Evolutionary conservation across 1,284 basidiomycete species (phyloP), one percentile per base, ranked within the genome.

Genomic region (Malassezia obtusa): DNA sequence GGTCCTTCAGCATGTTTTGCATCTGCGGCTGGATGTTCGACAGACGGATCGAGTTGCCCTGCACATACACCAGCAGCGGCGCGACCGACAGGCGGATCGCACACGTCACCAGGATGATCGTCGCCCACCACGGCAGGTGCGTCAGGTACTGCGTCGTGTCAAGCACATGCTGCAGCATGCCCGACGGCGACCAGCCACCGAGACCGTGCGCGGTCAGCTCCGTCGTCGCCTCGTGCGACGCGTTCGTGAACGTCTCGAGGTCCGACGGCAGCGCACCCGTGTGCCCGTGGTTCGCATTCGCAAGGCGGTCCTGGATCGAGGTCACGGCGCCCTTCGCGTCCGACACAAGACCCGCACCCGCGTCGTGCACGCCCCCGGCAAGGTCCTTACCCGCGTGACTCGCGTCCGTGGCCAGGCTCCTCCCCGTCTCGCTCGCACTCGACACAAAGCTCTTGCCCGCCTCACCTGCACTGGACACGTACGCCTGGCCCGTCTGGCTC

Each of bases 141-240:
- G 84, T 84, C 37, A 79, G 76, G 50, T 85, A 82, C 61, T 89
- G 83, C 44, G 89, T 75, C 36, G 82, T 68, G 66, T 92, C 87
- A 54, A 90, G 78, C 9, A 78, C 67, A 64, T 79, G 78, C 33
- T 77, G 77, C 78, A 81, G 80, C 82, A 86, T 64, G 8, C 85
- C 65, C 5, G 54, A 53, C 9, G 65, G 65, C 30, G 59, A 49
- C 75, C 79, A 83, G 49, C 79, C 77, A 17, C 80, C 78, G 4
- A 91, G 78, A 3, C 87, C 89, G 36, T 89, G 78, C 11, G 83
- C 80, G 19, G 83, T 79, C 32, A 92, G 79, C 76, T 91, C 88
- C 6, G 26, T 45, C 11, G 53, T 46, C 2, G 49, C 48, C 5
- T 40, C 14, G 17, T 56, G 32, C 28, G 49, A 36, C n/a, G 53